Evolutionary conservation across 192 early-diverging fungal species (phyloP).

Genomic region (Backusella tuberculispora): DNA sequence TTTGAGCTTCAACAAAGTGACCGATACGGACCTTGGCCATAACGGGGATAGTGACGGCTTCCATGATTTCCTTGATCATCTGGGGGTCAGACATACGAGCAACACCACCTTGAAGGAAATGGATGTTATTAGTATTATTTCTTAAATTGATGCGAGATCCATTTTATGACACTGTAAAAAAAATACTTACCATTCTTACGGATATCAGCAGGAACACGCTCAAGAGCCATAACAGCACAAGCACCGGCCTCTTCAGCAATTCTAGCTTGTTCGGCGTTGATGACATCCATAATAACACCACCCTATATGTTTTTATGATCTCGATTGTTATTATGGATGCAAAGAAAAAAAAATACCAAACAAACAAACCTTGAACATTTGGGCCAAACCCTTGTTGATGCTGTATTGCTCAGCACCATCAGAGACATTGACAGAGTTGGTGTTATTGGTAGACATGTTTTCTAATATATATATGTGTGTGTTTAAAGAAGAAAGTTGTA

Average conservation of each 20-base stretch:
- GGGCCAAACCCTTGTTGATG: slow-evolving; percentile 95
- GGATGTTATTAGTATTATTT: background rate
- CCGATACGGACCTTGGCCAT: slow-evolving; percentile 99
- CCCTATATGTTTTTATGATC: slow-evolving; percentile 56
- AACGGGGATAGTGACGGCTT: slow-evolving; percentile 95
- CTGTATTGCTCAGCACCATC: slow-evolving; percentile 63
- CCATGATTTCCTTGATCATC: slow-evolving; percentile 97
- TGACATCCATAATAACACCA: slow-evolving; percentile 99
- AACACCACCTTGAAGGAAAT: slow-evolving; percentile 70
- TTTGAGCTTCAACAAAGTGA: slow-evolving; percentile 97
- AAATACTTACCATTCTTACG: slow-evolving; percentile 79
- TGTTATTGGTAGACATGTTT: slow-evolving; percentile 40
- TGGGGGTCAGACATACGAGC: slow-evolving; percentile 98
- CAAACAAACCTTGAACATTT: slow-evolving; percentile 89
- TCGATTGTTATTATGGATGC: background rate
- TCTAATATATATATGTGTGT: background rate
- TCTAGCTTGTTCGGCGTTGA: slow-evolving; percentile 95
- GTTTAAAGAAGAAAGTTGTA: background rate
- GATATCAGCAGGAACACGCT: slow-evolving; percentile 98
- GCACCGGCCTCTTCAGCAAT: slow-evolving; percentile 98
- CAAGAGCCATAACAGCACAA: slow-evolving; percentile 95
- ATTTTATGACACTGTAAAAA: background rate
- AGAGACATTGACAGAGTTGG: slow-evolving; percentile 46
- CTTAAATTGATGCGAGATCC: background rate
- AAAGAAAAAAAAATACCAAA: background rate